Evolutionary conservation across 164 flowering plant genomes (phyloP).

Genomic region (Kalanchoe fedtschenkoi): DNA sequence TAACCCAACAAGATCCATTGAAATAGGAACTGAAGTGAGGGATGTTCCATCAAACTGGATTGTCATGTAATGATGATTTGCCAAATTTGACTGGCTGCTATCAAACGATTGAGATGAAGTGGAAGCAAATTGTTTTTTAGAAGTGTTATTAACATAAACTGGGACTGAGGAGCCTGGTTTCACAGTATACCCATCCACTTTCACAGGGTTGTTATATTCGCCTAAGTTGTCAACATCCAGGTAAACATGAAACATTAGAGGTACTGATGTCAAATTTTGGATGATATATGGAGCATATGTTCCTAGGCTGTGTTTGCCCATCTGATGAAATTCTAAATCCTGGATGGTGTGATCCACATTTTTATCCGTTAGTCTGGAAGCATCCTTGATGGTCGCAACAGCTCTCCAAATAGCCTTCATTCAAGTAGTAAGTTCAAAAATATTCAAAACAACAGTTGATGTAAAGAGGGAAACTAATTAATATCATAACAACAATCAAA

Average conservation of each 20-base stretch:
- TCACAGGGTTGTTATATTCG: conserved; percentile 22
- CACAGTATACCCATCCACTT: conserved; percentile 27
- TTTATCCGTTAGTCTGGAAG: conserved; percentile 24
- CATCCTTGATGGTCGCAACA: conserved; percentile 55
- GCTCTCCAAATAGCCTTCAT: conserved; percentile 51
- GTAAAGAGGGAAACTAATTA: background rate
- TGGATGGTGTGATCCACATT: conserved; percentile 21
- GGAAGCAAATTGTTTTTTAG: conserved; percentile 42
- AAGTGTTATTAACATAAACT: conserved; percentile 51
- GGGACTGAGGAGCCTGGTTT: conserved; percentile 66
- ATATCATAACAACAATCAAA: no score
- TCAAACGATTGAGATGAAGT: conserved; percentile 52
- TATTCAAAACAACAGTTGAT: no score
- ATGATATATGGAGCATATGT: conserved; percentile 77
- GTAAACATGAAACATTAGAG: conserved; percentile 46
- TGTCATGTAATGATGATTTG: conserved; percentile 54
- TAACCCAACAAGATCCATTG: conserved; percentile 94
- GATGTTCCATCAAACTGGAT: conserved; percentile 80
- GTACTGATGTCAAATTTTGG: conserved; percentile 80
- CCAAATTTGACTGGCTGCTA: conserved; percentile 40
- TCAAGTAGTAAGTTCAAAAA: no score
- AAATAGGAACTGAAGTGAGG: conserved; percentile 57
- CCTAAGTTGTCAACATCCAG: conserved; percentile 22
- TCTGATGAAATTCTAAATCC: conserved; percentile 17
- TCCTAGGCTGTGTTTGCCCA: conserved; percentile 25